Percentiles rank a stretch among this genome's conserved stretches.
phyloP scores from a whole-genome alignment of 306 rosid genomes.

The Gynostemma pentaphyllum region DNA sequence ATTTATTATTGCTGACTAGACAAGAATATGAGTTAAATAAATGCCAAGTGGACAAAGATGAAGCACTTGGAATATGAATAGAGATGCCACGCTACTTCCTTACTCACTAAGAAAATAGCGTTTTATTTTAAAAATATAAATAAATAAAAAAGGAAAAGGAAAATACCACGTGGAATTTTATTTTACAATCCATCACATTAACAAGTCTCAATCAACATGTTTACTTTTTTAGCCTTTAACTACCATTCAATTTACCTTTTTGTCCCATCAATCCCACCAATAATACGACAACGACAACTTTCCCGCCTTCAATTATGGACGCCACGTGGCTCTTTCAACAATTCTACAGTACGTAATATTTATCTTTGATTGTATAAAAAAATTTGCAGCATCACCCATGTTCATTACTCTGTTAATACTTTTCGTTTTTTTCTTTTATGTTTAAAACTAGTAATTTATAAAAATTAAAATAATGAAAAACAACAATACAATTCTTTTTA shows the following conservation, averaged over 20 bases:
- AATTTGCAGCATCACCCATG: too few relatives aligned
- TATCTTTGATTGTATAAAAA: too few relatives aligned
- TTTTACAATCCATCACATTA: neutral
- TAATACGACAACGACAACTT: neutral
- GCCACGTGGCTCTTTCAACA: constrained; percentile 7
- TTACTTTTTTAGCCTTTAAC: neutral
- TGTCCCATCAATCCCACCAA: neutral
- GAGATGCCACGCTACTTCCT: constrained; percentile 13
- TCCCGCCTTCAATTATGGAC: neutral
- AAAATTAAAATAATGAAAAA: too few relatives aligned
- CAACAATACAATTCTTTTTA: too few relatives aligned
- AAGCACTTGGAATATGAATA: neutral
- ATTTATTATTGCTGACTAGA: neutral
- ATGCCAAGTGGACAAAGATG: constrained; percentile 3
- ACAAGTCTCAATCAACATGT: neutral
- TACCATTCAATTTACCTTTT: constrained; percentile 1
- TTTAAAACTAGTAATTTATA: too few relatives aligned
- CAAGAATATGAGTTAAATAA: neutral
- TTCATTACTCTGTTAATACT: too few relatives aligned
- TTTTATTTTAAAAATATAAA: too few relatives aligned
- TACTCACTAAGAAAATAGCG: constrained; percentile 14
- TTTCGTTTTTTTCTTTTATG: too few relatives aligned
- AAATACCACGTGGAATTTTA: constrained; percentile 11
- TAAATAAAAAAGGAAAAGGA: too few relatives aligned
- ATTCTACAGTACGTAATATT: too few relatives aligned